phyloP scores from a whole-genome alignment of 2,329 filamentous ascomycete genomes.

The Colletotrichum orchidophilum region DNA sequence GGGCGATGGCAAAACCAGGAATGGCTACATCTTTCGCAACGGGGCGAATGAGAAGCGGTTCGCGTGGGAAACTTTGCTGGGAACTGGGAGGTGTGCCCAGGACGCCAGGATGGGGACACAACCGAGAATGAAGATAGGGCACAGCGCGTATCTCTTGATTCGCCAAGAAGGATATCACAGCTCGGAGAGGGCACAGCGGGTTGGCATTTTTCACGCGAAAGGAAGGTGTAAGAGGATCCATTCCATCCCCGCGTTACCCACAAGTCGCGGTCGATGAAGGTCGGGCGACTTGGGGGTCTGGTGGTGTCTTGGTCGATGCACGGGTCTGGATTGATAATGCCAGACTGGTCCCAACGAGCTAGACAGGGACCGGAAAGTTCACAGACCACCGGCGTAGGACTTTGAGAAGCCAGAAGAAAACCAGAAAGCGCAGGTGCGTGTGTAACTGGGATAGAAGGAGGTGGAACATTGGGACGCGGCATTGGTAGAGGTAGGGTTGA shows the following conservation, averaged over 20 bases:
- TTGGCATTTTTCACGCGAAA: slow-evolving; percentile 32
- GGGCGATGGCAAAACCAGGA: slow-evolving; percentile 12
- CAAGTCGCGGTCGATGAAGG: slow-evolving; percentile 10
- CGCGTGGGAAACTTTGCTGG: neutral
- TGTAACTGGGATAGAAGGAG: neutral
- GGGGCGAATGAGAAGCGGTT: neutral
- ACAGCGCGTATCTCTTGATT: slow-evolving; percentile 7
- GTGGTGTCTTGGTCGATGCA: slow-evolving; percentile 15
- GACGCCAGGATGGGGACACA: neutral
- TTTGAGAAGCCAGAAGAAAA: neutral
- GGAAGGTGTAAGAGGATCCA: slow-evolving; percentile 33
- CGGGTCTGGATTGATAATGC: slow-evolving; percentile 9
- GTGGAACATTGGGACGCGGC: neutral
- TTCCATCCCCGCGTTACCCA: slow-evolving; percentile 30
- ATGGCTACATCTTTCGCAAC: neutral
- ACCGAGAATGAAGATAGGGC: slow-evolving; percentile 30
- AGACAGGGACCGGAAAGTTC: neutral
- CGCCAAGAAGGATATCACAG: slow-evolving; percentile 23
- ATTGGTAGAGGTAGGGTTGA: neutral
- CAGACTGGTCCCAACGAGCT: neutral
- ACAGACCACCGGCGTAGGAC: neutral
- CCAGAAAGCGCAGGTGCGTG: neutral
- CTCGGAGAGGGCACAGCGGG: slow-evolving; percentile 14
- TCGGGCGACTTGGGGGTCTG: neutral
- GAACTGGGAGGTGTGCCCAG: neutral